Evolutionary conservation across 2,329 filamentous ascomycete species (phyloP).

Genomic region (Tolypocladium inflatum): DNA sequence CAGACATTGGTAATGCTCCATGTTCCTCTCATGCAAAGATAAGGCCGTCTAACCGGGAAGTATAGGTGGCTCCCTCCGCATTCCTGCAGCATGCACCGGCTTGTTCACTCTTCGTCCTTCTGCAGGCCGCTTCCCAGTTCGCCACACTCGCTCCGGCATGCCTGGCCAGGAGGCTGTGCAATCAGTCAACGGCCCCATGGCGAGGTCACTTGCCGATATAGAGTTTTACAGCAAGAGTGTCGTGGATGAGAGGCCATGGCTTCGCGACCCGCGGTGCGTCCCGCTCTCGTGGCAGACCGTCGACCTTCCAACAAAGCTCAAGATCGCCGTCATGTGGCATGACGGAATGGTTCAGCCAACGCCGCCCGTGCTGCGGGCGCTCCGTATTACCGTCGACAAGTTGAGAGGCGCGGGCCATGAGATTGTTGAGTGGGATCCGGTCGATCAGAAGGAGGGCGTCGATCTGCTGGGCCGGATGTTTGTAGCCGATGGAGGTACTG

Average conservation of each 20-base stretch:
- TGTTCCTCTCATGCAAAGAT: background rate
- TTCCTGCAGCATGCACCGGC: slow-evolving; percentile 45
- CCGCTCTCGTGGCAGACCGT: slow-evolving; percentile 45
- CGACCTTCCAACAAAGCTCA: slow-evolving; percentile 29
- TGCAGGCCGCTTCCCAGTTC: slow-evolving; percentile 49
- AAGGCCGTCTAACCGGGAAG: no score
- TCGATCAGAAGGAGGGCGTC: slow-evolving; percentile 28
- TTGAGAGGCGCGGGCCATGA: slow-evolving; percentile 38
- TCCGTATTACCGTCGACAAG: slow-evolving; percentile 33
- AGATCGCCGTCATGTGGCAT: slow-evolving; percentile 53
- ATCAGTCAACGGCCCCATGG: slow-evolving; percentile 56
- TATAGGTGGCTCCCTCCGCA: slow-evolving; percentile 41
- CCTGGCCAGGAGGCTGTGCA: slow-evolving; percentile 56
- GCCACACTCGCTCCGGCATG: slow-evolving; percentile 43
- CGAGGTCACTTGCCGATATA: slow-evolving; percentile 44
- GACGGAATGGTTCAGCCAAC: slow-evolving; percentile 58
- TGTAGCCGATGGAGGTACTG: slow-evolving; percentile 34
- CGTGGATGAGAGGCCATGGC: slow-evolving; percentile 44
- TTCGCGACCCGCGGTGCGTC: slow-evolving; percentile 44
- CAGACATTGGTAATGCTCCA: slow-evolving; percentile 41
- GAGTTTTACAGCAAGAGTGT: slow-evolving; percentile 43
- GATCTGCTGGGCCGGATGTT: slow-evolving; percentile 35
- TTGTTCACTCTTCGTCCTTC: slow-evolving; percentile 49
- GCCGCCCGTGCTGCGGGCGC: slow-evolving; percentile 51
- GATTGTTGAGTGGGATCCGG: slow-evolving; percentile 40